phyloP scores from a whole-genome alignment of 305 asterid genomes.

The Fraxinus latifolia region DNA sequence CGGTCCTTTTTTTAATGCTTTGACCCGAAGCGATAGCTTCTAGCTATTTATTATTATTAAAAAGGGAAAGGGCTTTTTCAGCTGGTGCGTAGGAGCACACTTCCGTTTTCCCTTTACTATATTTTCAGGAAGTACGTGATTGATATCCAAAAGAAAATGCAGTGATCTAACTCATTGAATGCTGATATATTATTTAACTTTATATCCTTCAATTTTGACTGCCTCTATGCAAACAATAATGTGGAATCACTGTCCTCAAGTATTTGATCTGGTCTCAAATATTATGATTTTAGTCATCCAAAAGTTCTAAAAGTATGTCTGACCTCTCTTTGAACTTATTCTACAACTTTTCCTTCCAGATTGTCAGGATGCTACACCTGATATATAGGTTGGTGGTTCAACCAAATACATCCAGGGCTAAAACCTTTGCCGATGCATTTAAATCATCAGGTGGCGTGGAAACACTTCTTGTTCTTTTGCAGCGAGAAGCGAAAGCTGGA shows the following conservation, averaged over 20 bases:
- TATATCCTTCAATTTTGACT: neutral
- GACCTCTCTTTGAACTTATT: conserved; percentile 24
- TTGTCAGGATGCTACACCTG: conserved; percentile 86
- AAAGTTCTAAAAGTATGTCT: conserved; percentile 15
- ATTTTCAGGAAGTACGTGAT: neutral
- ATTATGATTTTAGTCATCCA: conserved; percentile 12
- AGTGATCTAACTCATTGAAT: neutral
- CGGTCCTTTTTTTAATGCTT: too few relatives aligned
- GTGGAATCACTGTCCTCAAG: conserved; percentile 3
- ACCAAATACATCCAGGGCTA: conserved; percentile 83
- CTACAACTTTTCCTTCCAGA: conserved; percentile 51
- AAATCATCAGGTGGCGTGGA: conserved; percentile 88
- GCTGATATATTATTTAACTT: neutral
- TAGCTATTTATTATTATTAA: too few relatives aligned
- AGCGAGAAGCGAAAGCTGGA: conserved; percentile 93
- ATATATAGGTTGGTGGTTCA: conserved; percentile 91
- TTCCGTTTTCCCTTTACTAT: neutral
- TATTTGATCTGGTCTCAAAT: conserved; percentile 5
- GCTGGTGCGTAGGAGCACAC: too few relatives aligned
- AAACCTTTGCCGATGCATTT: conserved; percentile 90
- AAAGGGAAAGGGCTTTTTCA: too few relatives aligned
- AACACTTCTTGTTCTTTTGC: conserved; percentile 91
- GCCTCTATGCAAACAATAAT: neutral
- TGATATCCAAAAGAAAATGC: neutral
- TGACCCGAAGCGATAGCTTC: too few relatives aligned